A percentile compares a stretch with the other conserved stretches of the same genome.
These are phyloP conservation scores for Yamadazyma tumulicola DNA, from an alignment of 805 yeast species.

Conservation along the genomic window DNA sequence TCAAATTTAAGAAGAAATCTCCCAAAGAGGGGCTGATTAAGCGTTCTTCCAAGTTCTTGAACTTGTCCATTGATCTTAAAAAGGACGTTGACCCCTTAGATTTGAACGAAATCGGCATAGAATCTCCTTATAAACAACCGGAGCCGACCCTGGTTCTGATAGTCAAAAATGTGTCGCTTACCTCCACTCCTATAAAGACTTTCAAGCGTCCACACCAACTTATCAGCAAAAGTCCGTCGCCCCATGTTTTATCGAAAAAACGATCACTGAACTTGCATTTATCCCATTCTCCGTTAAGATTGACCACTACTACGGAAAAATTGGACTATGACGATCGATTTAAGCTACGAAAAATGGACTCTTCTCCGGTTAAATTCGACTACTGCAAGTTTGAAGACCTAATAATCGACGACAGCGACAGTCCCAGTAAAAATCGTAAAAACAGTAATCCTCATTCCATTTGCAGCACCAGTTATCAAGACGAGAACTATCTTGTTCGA, in stretches of 20 bases:
- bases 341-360: conserved; percentile 29
- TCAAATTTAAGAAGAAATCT: conserved; percentile 31
- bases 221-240: conserved; percentile 43
- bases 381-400: conserved; percentile 26
- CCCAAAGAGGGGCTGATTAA: conserved; percentile 30
- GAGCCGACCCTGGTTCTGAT: no score
- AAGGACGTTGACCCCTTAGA: conserved; percentile 14
- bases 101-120: conserved; percentile 22
- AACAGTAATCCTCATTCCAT: conserved; percentile 14
- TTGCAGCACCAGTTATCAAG: conserved; percentile 21
- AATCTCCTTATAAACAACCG: conserved; percentile 13
- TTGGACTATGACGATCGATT: conserved; percentile 14
- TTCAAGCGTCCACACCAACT: conserved; percentile 43
- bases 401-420: conserved; percentile 22
- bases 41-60: conserved; percentile 40
- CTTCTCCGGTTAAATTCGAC: conserved; percentile 23
- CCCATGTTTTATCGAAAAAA: conserved; percentile 14
- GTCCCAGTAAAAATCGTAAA: conserved; percentile 31
- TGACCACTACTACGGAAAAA: neutral
- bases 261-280: conserved; percentile 1
- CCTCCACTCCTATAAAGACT: conserved; percentile 22
- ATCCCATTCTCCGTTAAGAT: neutral
- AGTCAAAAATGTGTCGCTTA: neutral
- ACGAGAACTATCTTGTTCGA: conserved; percentile 8
- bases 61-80: conserved; percentile 31